A percentile compares a stretch with the other conserved stretches of the same genome.
phyloP scores from a whole-genome alignment of 257 asterid genomes.

The Solanum commersonii region DNA sequence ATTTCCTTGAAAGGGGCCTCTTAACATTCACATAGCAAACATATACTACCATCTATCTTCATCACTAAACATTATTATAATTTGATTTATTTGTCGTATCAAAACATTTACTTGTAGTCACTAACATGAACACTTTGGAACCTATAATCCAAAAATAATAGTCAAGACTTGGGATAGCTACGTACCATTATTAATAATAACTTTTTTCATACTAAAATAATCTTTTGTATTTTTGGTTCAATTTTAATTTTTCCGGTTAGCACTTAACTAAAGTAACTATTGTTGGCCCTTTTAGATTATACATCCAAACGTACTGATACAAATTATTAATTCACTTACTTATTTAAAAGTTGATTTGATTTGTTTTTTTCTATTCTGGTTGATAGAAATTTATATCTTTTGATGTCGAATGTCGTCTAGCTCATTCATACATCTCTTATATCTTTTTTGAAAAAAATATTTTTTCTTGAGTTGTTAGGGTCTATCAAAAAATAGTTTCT shows the following conservation, averaged over 20 bases:
- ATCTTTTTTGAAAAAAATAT: neutral
- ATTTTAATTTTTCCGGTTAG: neutral
- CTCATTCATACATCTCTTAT: neutral
- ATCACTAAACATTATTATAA: neutral
- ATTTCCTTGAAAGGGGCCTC: neutral
- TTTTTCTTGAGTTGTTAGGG: neutral
- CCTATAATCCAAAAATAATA: neutral
- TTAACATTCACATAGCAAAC: neutral
- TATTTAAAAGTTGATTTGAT: neutral
- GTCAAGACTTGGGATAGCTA: neutral
- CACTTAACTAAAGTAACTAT: neutral
- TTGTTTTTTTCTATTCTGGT: neutral
- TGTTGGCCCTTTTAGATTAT: too few species aligned
- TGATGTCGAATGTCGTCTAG: neutral
- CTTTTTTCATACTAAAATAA: neutral
- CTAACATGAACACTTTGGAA: neutral
- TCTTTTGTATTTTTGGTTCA: neutral
- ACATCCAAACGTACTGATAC: neutral
- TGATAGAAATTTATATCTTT: neutral
- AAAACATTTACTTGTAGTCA: neutral
- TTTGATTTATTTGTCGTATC: neutral
- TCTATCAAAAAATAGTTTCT: neutral
- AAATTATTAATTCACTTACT: neutral
- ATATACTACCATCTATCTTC: neutral
- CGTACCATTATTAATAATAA: neutral